Conservation (phyloP, 495 filamentous ascomycete genomes). For the Neurospora sp. region DNA sequence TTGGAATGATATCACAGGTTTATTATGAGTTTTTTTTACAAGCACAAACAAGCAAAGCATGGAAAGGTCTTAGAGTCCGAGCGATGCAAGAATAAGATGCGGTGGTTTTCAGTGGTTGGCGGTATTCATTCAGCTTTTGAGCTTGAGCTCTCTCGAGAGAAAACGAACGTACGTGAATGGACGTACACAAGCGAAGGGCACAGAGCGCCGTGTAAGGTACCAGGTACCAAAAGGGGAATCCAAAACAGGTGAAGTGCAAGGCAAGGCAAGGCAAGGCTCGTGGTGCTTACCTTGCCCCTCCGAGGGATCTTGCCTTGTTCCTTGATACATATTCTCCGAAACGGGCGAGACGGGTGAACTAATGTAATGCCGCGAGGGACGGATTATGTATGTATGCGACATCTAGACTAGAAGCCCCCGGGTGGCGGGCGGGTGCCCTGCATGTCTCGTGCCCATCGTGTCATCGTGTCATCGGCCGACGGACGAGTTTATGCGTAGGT, state of each 20-base stretch:
- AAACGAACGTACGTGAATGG: no score
- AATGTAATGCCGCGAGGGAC: no score
- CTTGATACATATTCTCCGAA: neutral
- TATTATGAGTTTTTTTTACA: neutral
- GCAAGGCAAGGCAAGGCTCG: neutral
- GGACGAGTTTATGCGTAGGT: neutral
- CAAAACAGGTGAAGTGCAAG: no score
- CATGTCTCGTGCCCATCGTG: neutral
- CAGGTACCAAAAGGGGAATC: no score
- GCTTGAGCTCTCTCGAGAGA: no score
- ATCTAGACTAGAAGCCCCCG: no score
- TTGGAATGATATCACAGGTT: neutral
- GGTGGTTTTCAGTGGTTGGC: neutral
- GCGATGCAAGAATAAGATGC: neutral
- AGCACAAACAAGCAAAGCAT: neutral
- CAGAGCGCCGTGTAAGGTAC: no score
- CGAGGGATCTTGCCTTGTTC: neutral
- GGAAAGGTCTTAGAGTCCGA: neutral
- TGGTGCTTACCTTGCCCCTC: neutral
- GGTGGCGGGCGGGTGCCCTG: neutral
- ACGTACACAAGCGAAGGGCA: no score
- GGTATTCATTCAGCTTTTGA: no score
- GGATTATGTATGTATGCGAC: no score
- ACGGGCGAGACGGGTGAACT: neutral
- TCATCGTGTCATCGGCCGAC: neutral